Conservation (phyloP, 2,329 filamentous ascomycete species). For the Cercospora citrullina region DNA sequence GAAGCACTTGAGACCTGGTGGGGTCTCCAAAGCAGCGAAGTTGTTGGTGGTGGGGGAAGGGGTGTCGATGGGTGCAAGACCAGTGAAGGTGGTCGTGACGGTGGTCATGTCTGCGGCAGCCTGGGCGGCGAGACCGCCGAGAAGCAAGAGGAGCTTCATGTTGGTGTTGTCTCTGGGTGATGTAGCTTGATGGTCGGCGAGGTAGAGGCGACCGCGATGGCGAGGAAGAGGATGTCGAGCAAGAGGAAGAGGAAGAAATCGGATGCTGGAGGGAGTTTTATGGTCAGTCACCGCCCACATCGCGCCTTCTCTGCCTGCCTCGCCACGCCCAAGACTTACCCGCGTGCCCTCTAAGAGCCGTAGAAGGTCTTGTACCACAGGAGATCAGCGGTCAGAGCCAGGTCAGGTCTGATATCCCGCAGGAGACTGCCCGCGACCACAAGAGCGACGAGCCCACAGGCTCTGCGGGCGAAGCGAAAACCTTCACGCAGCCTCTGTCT, state of each 20-base stretch:
- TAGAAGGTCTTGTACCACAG: conserved; percentile 2
- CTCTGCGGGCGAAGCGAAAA: background rate
- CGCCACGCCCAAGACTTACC: background rate
- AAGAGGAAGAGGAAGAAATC: background rate
- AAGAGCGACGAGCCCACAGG: background rate
- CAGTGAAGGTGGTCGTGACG: background rate
- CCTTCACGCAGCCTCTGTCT: conserved; percentile 2
- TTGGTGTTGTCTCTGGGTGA: background rate
- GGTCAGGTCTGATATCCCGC: background rate
- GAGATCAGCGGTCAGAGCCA: conserved; percentile 3
- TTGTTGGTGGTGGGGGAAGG: background rate
- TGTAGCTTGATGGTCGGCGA: background rate
- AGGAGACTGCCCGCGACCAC: background rate
- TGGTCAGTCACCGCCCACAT: background rate
- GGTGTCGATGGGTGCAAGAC: background rate
- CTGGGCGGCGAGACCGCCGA: background rate
- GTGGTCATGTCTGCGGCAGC: background rate
- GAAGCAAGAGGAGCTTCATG: background rate
- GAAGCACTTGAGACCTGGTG: conserved; percentile 14
- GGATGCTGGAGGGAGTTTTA: background rate
- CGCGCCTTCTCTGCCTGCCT: background rate
- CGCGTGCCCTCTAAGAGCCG: background rate
- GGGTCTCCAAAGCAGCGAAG: background rate
- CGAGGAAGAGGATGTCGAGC: background rate
- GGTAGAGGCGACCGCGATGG: background rate